A percentile compares a stretch with the other conserved stretches of the same genome.
These are phyloP conservation scores for Phytophthora fragariaefolia DNA, from an alignment of 352 stramenopile genomes.

Conservation along the genomic window DNA sequence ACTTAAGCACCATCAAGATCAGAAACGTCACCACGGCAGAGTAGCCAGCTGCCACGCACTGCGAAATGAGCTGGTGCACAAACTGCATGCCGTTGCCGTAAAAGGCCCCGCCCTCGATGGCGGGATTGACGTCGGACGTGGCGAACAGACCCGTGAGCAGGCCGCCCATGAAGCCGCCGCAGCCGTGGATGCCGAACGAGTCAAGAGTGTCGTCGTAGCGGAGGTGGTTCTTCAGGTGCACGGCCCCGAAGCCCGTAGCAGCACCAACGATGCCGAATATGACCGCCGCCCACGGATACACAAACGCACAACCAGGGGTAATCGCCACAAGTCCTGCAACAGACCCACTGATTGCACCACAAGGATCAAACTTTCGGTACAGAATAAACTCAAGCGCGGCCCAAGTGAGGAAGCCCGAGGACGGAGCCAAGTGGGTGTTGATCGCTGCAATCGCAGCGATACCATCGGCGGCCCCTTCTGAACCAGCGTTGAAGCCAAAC, in stretches of 20 bases:
- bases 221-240: slow-evolving; percentile 64
- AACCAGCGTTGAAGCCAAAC: slow-evolving; percentile 86
- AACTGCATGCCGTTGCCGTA: slow-evolving; percentile 52
- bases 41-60: slow-evolving; percentile 58
- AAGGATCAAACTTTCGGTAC: slow-evolving; percentile 62
- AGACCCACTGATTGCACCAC: slow-evolving; percentile 56
- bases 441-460: slow-evolving; percentile 65
- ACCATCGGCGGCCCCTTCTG: slow-evolving; percentile 50
- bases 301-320: slow-evolving; percentile 69
- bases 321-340: slow-evolving; percentile 70
- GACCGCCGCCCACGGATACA: slow-evolving; percentile 64
- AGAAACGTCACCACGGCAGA: slow-evolving; percentile 62
- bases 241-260: slow-evolving; percentile 49
- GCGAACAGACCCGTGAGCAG: slow-evolving; percentile 73
- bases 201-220: slow-evolving; percentile 83
- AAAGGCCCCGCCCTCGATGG: slow-evolving; percentile 51
- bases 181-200: slow-evolving; percentile 72
- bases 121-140: slow-evolving; percentile 47
- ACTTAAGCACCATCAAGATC: slow-evolving; percentile 71
- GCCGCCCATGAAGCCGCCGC: slow-evolving; percentile 58
- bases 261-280: slow-evolving; percentile 71
- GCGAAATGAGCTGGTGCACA: slow-evolving; percentile 52
- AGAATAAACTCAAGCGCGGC: slow-evolving; percentile 55
- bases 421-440: slow-evolving; percentile 70
- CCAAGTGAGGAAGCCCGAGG: slow-evolving; percentile 69